A percentile compares a stretch with the other conserved stretches of the same genome.
Evolutionary conservation across 768 basidiomycete genomes (phyloP).

Genomic region (Podaxis pistillaris): DNA sequence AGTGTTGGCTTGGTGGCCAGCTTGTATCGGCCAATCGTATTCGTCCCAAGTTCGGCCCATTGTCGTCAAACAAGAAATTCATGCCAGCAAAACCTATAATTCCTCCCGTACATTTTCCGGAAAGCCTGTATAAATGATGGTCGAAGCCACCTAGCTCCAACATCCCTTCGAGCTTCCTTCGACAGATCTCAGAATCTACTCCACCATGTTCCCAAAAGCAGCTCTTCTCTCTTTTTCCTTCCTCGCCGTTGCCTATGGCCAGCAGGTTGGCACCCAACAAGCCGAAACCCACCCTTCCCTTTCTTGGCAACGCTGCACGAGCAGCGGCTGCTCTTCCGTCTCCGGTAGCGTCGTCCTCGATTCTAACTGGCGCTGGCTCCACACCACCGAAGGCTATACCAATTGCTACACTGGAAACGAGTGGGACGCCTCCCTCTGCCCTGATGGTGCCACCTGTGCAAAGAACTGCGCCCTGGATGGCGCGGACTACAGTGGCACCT

Average conservation of each 20-base stretch:
- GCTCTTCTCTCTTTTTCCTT: conserved; percentile 27
- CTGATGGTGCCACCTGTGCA: conserved; percentile 38
- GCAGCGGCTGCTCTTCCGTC: conserved; percentile 29
- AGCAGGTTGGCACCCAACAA: conserved; percentile 40
- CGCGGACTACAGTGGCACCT: conserved; percentile 32
- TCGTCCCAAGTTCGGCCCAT: neutral
- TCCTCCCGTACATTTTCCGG: conserved; percentile 2
- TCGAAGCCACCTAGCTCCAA: neutral
- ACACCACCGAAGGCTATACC: conserved; percentile 24
- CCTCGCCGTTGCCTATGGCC: conserved; percentile 32
- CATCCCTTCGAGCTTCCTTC: neutral
- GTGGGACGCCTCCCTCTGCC: conserved; percentile 34
- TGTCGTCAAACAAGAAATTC: neutral
- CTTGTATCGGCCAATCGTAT: neutral
- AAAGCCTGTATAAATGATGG: neutral
- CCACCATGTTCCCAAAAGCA: conserved; percentile 1
- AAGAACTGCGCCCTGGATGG: conserved; percentile 28
- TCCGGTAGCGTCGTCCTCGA: conserved; percentile 36
- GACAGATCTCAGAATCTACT: neutral
- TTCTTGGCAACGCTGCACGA: conserved; percentile 35
- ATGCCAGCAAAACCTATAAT: neutral
- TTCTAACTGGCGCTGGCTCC: conserved; percentile 44
- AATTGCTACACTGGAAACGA: conserved; percentile 31
- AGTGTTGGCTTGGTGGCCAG: neutral
- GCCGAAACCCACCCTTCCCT: conserved; percentile 44